phyloP scores from a whole-genome alignment of 768 basidiomycete genomes.

The Podaxis sp. region DNA sequence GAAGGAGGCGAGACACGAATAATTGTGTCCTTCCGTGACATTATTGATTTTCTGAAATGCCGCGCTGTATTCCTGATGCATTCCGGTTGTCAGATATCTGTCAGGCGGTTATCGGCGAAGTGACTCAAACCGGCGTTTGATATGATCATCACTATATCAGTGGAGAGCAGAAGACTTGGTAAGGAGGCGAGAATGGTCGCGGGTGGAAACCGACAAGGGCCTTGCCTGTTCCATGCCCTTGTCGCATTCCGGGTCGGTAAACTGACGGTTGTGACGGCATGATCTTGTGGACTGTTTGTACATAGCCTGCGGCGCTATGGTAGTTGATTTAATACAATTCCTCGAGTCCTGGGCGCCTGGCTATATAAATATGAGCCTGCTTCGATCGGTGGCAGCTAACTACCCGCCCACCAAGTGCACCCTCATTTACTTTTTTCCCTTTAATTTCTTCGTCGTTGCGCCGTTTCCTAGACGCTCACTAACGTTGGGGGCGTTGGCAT shows the following conservation, averaged over 20 bases:
- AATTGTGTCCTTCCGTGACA: not conserved
- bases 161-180: not conserved
- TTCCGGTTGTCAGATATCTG: not conserved
- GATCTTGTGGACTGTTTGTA: not conserved
- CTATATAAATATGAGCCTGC: constrained; percentile 1
- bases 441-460: not conserved
- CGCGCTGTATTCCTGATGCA: not conserved
- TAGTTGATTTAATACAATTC: not conserved
- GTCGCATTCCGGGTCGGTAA: not conserved
- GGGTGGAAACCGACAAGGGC: not conserved
- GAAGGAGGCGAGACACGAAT: not conserved
- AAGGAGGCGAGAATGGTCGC: not conserved
- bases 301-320: not conserved
- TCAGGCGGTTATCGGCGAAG: not conserved
- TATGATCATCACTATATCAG: not conserved
- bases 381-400: not conserved
- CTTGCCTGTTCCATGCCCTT: not conserved
- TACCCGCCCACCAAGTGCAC: not conserved
- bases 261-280: not conserved
- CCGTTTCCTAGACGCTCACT: not conserved
- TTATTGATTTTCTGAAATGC: not conserved
- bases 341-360: not conserved
- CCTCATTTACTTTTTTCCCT: not conserved
- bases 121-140: not conserved
- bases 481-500: not conserved